Conservation (phyloP, 2,329 filamentous ascomycete species). For the Colletotrichum sp. region DNA sequence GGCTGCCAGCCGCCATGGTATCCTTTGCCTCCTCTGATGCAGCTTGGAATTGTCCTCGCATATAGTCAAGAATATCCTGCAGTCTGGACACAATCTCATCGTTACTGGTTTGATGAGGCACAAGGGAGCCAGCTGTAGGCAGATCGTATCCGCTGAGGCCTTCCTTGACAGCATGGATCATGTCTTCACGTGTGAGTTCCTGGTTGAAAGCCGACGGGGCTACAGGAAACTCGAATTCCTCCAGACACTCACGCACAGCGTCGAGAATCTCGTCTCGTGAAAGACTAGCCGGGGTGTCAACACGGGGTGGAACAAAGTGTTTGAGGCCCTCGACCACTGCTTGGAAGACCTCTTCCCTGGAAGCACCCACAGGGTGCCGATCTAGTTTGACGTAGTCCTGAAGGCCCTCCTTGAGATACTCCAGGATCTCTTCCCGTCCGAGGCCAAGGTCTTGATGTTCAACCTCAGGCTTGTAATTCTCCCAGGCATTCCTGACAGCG, state of each 20-base stretch:
- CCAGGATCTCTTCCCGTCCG: constrained; percentile 87
- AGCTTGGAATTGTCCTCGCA: constrained; percentile 64
- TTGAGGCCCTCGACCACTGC: constrained; percentile 87
- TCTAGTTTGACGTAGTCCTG: constrained; percentile 69
- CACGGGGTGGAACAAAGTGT: constrained; percentile 76
- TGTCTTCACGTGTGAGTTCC: constrained; percentile 65
- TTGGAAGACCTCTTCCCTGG: constrained; percentile 82
- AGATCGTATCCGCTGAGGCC: constrained; percentile 59
- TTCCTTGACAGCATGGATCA: constrained; percentile 68
- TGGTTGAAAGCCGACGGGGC: constrained; percentile 58
- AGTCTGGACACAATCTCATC: constrained; percentile 60
- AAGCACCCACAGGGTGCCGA: constrained; percentile 64
- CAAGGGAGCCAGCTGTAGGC: constrained; percentile 41
- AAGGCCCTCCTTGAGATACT: constrained; percentile 85
- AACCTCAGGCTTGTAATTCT: constrained; percentile 92
- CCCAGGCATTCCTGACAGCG: constrained; percentile 89
- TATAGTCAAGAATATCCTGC: constrained; percentile 67
- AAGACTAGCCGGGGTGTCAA: constrained; percentile 71
- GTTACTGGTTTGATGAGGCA: constrained; percentile 45
- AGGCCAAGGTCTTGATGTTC: constrained; percentile 89
- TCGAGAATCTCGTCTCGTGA: constrained; percentile 84
- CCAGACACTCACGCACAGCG: constrained; percentile 84
- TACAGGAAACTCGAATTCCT: constrained; percentile 80
- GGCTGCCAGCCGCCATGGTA: constrained; percentile 78
- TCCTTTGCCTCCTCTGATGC: constrained; percentile 73